Base-by-base conservation (phyloP, 148 eudicot genomes). In the Cornus florida region DNA sequence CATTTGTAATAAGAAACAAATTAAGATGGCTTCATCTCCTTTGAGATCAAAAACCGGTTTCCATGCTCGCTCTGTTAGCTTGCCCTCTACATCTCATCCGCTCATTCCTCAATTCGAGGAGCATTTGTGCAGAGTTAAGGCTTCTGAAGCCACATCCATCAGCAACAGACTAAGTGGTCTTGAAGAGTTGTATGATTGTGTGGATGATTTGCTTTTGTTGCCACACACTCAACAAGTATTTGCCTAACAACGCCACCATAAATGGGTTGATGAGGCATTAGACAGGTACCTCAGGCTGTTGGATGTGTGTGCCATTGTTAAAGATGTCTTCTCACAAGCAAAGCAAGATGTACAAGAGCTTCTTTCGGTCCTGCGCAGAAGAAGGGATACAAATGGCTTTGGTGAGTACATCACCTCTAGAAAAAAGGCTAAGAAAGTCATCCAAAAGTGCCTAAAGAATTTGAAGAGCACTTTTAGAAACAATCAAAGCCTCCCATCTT, bases 71-170 rank as follows among this genome's bases (percentile, higher is more conserved):
- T 83, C 86, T 65, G 41, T 22, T 32, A 83, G 83, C 83, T 73
- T 80, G 39, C 87, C 87, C n/a, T 65, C 83, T n/a, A 67, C 28
- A 57, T 75, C 70, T 31, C 82, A 84, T 43, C 82, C 85, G 2
- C 65, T 73, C 33, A 71, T 48, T 53, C 67, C 77, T 38, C 79
- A 76, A 64, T 67, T 76, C 16, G 84, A 88, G 7, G 77, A 81
- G 39, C 86, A 81, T 80, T 72, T 85, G 60, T 41, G 82, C 59
- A 82, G 86, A 72, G 72, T 85, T 66, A 86, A 74, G n/a, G 76
- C 87, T 48, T 80, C 83, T 69, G 82, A 85, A 12, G 7, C 77
- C 16, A 33, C 84, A 31, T 70, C 80, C 1, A 50, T 35, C 2
- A 75, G 73, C 67, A 17, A 69, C 35, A 81, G 70, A 41, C 80